A percentile compares a stretch with the other conserved stretches of the same genome.
phyloP scores from a whole-genome alignment of 2,329 filamentous ascomycete genomes.

The Sporothrix luriei region DNA sequence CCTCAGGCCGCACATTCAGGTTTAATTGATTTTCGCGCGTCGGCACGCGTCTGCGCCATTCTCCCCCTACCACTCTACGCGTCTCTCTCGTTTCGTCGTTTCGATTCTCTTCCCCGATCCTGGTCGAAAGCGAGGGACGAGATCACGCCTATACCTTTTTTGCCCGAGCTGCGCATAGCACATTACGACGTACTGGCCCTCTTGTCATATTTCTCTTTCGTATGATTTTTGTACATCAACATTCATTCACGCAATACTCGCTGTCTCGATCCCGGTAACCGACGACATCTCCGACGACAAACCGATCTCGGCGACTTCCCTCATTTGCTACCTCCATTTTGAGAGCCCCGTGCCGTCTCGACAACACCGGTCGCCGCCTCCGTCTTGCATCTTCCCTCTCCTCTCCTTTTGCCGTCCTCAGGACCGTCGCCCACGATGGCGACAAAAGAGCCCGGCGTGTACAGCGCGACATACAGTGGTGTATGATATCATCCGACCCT shows the following conservation, averaged over 20 bases:
- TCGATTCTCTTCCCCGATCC: not conserved
- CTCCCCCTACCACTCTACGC: not conserved
- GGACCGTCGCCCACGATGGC: conserved; percentile 47
- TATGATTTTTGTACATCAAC: not conserved
- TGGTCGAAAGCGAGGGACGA: conserved; percentile 3
- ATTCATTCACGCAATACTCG: not conserved
- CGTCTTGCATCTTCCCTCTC: not conserved
- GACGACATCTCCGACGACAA: not conserved
- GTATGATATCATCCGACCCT: conserved; percentile 47
- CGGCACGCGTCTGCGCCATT: conserved; percentile 21
- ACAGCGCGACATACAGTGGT: conserved; percentile 70
- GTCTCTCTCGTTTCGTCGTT: not conserved
- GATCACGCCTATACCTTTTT: not conserved
- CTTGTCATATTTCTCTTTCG: not conserved
- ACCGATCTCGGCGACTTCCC: not conserved
- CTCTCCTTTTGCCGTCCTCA: not conserved
- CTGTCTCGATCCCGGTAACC: not conserved
- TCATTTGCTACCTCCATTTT: not conserved
- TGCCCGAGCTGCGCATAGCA: not conserved
- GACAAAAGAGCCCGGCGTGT: conserved; percentile 56
- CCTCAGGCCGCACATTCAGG: conserved; percentile 14
- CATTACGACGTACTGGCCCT: not conserved
- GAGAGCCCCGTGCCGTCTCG: not conserved
- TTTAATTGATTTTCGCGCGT: conserved; percentile 31
- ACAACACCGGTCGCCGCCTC: not conserved